Percentiles rank a stretch among this genome's conserved stretches.
These are phyloP conservation scores for Trametes maxima DNA, from an alignment of 768 basidiomycete species.

Conservation along the genomic window DNA sequence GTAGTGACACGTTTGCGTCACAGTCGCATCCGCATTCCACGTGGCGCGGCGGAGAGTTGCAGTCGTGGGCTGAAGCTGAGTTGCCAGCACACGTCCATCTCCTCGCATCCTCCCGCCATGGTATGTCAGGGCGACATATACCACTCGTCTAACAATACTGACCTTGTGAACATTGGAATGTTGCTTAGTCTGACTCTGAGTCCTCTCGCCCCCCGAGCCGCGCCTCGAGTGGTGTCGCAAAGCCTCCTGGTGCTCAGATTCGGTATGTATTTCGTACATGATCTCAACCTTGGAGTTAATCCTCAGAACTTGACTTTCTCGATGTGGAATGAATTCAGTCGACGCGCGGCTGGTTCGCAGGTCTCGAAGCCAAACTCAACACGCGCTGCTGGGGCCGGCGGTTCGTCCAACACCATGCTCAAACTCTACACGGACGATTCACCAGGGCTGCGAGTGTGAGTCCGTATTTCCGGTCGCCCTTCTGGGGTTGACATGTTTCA, in stretches of 20 bases:
- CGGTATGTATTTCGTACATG: conserved; percentile 50
- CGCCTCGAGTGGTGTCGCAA: conserved; percentile 52
- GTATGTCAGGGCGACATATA: conserved; percentile 30
- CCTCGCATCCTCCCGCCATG: conserved; percentile 32
- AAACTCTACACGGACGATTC: conserved; percentile 99
- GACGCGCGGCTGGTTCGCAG: conserved; percentile 69
- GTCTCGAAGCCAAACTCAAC: conserved; percentile 80
- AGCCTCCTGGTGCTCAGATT: conserved; percentile 80
- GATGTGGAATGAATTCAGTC: conserved; percentile 42
- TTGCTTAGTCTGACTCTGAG: conserved; percentile 80
- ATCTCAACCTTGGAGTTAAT: not conserved
- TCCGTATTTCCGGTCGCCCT: conserved; percentile 29
- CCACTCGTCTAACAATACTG: too few relatives aligned
- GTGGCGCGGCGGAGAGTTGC: conserved; percentile 21
- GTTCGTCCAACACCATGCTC: conserved; percentile 97
- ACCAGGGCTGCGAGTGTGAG: conserved; percentile 95
- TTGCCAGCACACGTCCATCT: conserved; percentile 33
- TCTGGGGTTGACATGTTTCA: not conserved
- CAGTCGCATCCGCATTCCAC: conserved; percentile 17
- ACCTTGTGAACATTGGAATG: not conserved
- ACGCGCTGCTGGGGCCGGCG: conserved; percentile 92
- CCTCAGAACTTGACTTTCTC: not conserved
- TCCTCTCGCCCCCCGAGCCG: conserved; percentile 44
- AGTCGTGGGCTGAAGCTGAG: conserved; percentile 6
- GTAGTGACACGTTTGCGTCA: not conserved